Conservation (phyloP, 2,329 filamentous ascomycete species). For the Daldinia eschscholtzii region DNA sequence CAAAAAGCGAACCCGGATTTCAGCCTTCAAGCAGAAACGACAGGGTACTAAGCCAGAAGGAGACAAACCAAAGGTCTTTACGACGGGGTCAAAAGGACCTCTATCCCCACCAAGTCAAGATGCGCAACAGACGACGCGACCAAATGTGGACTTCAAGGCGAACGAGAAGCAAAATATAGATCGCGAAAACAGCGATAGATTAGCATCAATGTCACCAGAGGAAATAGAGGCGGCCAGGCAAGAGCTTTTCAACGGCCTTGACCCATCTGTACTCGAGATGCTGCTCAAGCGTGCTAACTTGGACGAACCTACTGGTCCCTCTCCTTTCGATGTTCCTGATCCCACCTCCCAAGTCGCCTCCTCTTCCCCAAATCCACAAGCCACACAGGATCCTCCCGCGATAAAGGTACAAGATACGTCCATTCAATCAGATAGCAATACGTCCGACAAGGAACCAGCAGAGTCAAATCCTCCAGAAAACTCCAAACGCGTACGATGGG, state of each 20-base stretch:
- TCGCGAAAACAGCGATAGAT: constrained; percentile 79
- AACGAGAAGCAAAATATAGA: constrained; percentile 81
- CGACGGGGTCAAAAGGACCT: constrained; percentile 41
- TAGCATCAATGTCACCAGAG: constrained; percentile 82
- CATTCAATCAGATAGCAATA: constrained; percentile 10
- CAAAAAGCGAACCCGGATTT: constrained; percentile 79
- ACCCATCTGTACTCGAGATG: constrained; percentile 80
- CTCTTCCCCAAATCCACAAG: constrained; percentile 9
- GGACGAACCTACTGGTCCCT: constrained; percentile 67
- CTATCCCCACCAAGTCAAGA: constrained; percentile 40
- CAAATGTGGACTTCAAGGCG: constrained; percentile 54
- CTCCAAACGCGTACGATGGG: constrained; percentile 27
- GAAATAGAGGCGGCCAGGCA: constrained; percentile 85
- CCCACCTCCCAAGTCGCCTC: constrained; percentile 23
- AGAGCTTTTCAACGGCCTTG: constrained; percentile 83
- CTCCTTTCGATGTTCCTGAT: constrained; percentile 57
- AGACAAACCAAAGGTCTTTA: constrained; percentile 36
- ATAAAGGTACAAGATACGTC: constrained; percentile 48
- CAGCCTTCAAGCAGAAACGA: constrained; percentile 82
- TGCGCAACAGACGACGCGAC: constrained; percentile 37
- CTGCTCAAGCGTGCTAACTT: constrained; percentile 82
- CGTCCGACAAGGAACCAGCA: constrained; percentile 16
- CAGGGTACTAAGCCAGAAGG: constrained; percentile 48
- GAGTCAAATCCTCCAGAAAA: neutral
- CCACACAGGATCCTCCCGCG: constrained; percentile 32